Evolutionary conservation across 192 early-diverging fungal genomes (phyloP), one percentile per base, ranked within the genome.

Genomic region (Backusella liffmaniae): DNA sequence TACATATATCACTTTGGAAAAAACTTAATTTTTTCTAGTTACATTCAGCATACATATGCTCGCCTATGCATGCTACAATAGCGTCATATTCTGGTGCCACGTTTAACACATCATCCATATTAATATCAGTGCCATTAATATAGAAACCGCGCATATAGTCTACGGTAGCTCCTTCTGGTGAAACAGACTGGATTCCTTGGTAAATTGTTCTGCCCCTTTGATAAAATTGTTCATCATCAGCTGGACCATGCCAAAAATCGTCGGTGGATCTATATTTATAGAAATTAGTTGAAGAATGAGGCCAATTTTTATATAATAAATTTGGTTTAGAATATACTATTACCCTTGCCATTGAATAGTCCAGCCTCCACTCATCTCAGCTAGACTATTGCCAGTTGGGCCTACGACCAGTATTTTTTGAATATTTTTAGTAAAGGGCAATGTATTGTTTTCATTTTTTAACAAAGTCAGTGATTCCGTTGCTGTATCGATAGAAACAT

Each of bases 311-410:
- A 21, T 66, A 62, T 39, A 70, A 26, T 10, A n/a, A 46, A 34
- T 21, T 26, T 4, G 10, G 8, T 23, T 56, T 21, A 26, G 53
- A 56, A 21, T 21, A 21, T 9, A 21, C 26, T 13, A 62, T 3
- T 84, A 84, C 8, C 87, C 87, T 75, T 90, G 87, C 88, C 88
- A 91, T 66, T 88, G 84, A 70, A 91, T 79, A 2, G 89, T 89
- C 88, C 88, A 91, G 2, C 88, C 90, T 29, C 88, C 90, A 49
- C 83, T 85, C 39, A 89, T 75, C 10, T 83, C 84, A 26, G 85
- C 77, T 3, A 88, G 84, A 1, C 84, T 85, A 69, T 89, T 83
- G n/a, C 87, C 85, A 8, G 86, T 86, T 8, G 90, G 87, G 0
- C 90, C 90, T 12, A 89, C 80, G 15, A 91, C 84, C 56, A 90